Percentiles rank a stretch among this genome's conserved stretches.
Conservation (phyloP, 805 yeast species). For the Lipomyces japonicus region DNA sequence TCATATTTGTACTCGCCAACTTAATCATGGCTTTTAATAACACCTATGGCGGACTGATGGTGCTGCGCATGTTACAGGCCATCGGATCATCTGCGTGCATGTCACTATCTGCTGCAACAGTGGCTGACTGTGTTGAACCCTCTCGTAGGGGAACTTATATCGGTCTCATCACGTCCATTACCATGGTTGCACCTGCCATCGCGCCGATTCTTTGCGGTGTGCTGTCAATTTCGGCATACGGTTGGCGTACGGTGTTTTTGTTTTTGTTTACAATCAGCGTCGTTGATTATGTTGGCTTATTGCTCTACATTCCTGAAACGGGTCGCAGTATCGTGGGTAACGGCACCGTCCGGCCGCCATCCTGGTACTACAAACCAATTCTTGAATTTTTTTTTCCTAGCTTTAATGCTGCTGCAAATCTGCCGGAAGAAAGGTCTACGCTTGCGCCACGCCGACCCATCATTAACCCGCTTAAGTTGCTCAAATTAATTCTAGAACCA, state of each 20-base stretch:
- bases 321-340: conserved; percentile 69
- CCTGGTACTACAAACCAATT: conserved; percentile 1
- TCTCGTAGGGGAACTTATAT: conserved; percentile 66
- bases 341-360: conserved; percentile 55
- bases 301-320: conserved; percentile 66
- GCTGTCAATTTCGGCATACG: conserved; percentile 42
- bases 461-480: conserved; percentile 3
- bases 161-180: conserved; percentile 64
- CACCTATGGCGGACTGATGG: conserved; percentile 54
- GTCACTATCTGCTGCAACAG: conserved; percentile 63
- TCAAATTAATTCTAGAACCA: conserved; percentile 2
- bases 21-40: conserved; percentile 59
- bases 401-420: background rate
- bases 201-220: conserved; percentile 69
- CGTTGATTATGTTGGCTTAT: conserved; percentile 35
- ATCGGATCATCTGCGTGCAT: conserved; percentile 72
- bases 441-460: background rate
- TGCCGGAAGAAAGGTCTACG: background rate
- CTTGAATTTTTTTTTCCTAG: background rate
- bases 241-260: conserved; percentile 80
- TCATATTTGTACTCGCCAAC: conserved; percentile 57
- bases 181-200: conserved; percentile 68
- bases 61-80: conserved; percentile 70
- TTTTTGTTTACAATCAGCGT: conserved; percentile 66
- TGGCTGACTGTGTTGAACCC: conserved; percentile 68